Conservation (phyloP, 108 stramenopile genomes). For the Cyclostephanos tholiformis region DNA sequence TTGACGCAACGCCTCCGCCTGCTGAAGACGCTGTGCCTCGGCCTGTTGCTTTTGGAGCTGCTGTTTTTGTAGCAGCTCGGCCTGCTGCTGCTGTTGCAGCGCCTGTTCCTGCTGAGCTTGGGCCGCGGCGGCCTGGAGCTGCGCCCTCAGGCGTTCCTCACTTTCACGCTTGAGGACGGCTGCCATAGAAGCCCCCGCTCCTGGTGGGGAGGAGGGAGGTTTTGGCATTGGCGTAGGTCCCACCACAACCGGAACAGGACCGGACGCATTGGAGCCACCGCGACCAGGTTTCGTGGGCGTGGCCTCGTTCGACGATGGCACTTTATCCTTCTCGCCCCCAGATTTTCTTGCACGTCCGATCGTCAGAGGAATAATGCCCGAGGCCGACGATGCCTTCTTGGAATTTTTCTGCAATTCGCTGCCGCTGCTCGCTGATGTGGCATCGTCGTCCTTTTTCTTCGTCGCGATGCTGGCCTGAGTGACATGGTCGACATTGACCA, state of each 20-base stretch:
- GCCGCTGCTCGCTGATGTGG: constrained; percentile 47
- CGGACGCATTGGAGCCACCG: constrained; percentile 37
- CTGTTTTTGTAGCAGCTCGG: constrained; percentile 64
- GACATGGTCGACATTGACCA: constrained; percentile 84
- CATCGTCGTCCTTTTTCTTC: constrained; percentile 68
- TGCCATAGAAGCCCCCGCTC: constrained; percentile 78
- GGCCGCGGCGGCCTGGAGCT: constrained; percentile 59
- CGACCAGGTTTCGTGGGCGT: constrained; percentile 54
- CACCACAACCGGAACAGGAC: constrained; percentile 44
- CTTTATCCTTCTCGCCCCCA: constrained; percentile 37
- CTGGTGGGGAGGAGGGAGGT: constrained; percentile 51
- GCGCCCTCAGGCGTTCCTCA: constrained; percentile 85
- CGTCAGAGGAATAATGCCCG: constrained; percentile 81
- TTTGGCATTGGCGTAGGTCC: constrained; percentile 48
- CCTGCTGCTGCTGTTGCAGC: constrained; percentile 50
- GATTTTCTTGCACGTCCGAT: constrained; percentile 84
- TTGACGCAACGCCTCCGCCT: constrained; percentile 56
- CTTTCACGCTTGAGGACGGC: constrained; percentile 88
- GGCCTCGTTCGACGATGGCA: constrained; percentile 16
- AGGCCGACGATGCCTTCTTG: constrained; percentile 48
- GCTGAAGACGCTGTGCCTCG: constrained; percentile 58
- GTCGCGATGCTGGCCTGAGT: constrained; percentile 51
- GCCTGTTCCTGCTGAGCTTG: constrained; percentile 57
- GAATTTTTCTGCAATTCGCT: constrained; percentile 53
- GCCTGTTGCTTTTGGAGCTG: constrained; percentile 68